Conservation (phyloP, 305 asterid genomes). For the Caryopteris hybrid region DNA sequence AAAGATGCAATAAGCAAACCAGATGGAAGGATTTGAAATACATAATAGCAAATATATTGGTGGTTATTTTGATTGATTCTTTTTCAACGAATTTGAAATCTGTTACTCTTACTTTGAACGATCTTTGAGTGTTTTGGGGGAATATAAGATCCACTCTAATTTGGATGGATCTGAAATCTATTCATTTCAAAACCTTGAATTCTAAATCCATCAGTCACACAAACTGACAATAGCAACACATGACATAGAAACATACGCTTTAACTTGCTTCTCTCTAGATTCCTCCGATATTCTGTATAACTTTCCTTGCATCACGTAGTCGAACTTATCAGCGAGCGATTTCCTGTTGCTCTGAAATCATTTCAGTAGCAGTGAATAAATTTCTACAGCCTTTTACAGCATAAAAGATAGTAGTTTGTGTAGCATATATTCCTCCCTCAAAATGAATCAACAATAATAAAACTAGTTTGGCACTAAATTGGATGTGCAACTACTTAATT, state of each 20-base stretch:
- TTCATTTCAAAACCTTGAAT: too few species aligned
- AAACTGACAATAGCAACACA: not conserved
- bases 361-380: not conserved
- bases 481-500: too few species aligned
- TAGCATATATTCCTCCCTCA: not conserved
- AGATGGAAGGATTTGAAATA: too few species aligned
- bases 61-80: too few species aligned
- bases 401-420: not conserved
- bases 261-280: conserved; percentile 42
- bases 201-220: not conserved
- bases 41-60: too few species aligned
- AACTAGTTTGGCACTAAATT: too few species aligned
- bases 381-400: not conserved
- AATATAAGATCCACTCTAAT: too few species aligned
- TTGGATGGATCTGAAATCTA: too few species aligned
- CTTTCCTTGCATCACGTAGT: conserved; percentile 93
- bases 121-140: too few species aligned
- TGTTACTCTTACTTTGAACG: too few species aligned
- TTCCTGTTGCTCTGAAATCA: conserved; percentile 67
- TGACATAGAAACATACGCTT: conserved; percentile 56
- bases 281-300: conserved; percentile 78
- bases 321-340: conserved; percentile 83
- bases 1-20: not conserved
- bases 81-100: too few species aligned
- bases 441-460: too few species aligned